Base-by-base conservation (phyloP, 352 stramenopile species). In the Globisporangium recalcitrans region DNA sequence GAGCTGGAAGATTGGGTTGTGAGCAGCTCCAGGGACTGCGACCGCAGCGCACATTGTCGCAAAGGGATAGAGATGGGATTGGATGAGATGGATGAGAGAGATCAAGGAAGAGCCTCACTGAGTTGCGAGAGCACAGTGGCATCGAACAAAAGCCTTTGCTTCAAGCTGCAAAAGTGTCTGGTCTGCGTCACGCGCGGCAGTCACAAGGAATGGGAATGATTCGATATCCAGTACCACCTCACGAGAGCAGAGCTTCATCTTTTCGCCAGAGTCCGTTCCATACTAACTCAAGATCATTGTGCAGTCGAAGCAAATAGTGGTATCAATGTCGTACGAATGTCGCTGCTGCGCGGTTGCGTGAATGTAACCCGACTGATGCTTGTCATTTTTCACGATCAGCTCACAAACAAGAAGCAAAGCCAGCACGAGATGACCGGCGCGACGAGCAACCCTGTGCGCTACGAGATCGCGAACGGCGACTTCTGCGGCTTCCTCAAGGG, bases 1-100 rank as follows among this genome's bases (percentile, higher is more conserved):
- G 60, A 72, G 54, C 55, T 68, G 24, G 68, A 61, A 63, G 72
- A 65, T 73, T 71, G 65, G 42, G 36, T 16, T 56, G 21, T 62
- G 56, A 57, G 27, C 11, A n/a, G 4, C 47, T 52, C 47, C 21
- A 22, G 3, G n/a, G 8, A 27, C 7, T 19, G 38, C 38, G 5
- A 21, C 4, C 38, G 38, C 38, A 46, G 22, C 22, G 6, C 16
- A 21, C 10, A 9, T 46, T 16, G n/a, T 29, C 13, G 3, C 10
- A 8, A n/a, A n/a, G n/a, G n/a, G n/a, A n/a, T n/a, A n/a, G 16
- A 47, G 40, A 31, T 31, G 27, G n/a, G 40, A 47, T 7, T n/a
- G 9, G 40, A 11, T 11, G 5, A 13, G 40, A 26, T n/a, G 40
- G 42, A 49, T 51, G n/a, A 26, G 38, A 51, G 44, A 51, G n/a